These are phyloP conservation scores for Boletus tylopilopsis DNA, from an alignment of 768 basidiomycete genomes.

Conservation along the genomic window DNA sequence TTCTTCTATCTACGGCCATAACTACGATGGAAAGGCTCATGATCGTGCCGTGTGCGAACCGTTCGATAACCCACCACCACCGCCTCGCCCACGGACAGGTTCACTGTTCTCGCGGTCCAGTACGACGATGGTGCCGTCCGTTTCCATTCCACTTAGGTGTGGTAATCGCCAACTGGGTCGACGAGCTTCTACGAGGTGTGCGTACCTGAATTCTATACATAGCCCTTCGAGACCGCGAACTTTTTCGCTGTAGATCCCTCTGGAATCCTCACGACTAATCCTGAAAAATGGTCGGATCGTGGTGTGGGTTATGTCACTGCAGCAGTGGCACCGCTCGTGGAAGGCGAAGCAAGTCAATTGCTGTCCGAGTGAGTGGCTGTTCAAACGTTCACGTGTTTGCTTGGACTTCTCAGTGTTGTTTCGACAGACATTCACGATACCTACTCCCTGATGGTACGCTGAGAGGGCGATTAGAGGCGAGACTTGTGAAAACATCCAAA, in stretches of 20 bases:
- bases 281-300: constrained; percentile 16
- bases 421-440: constrained; percentile 12
- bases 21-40: neutral
- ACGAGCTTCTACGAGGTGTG: constrained; percentile 3
- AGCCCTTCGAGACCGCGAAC: too few species aligned
- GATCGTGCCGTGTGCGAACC: neutral
- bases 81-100: neutral
- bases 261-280: constrained; percentile 5
- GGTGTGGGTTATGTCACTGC: constrained; percentile 12
- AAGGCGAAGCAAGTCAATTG: neutral
- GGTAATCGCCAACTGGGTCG: constrained; percentile 13
- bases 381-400: neutral
- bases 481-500: constrained; percentile 7
- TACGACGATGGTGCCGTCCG: neutral
- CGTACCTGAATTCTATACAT: neutral
- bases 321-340: constrained; percentile 1
- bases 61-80: neutral
- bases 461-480: constrained; percentile 15
- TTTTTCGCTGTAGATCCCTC: neutral
- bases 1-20: neutral
- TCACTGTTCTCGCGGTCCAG: neutral
- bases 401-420: neutral
- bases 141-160: constrained; percentile 6
- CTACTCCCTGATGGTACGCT: constrained; percentile 18
- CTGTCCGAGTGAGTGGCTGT: constrained; percentile 6